Evolutionary conservation across 2,329 filamentous ascomycete species (phyloP).

Genomic region (Alternaria triticimaculans): DNA sequence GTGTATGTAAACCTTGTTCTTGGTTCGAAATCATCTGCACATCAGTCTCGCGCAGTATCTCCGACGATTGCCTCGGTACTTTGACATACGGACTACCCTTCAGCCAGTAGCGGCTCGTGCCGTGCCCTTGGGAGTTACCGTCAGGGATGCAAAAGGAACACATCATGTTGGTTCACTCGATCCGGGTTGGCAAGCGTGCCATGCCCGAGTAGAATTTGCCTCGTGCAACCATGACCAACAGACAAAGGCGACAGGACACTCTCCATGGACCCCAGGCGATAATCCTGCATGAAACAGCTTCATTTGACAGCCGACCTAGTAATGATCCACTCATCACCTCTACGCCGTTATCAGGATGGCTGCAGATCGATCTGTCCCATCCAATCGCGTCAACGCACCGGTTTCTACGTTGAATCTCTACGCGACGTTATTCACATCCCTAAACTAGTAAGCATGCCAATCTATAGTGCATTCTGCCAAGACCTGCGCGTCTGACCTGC

Average conservation of each 20-base stretch:
- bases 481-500: slow-evolving; percentile 24
- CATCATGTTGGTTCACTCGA: slow-evolving; percentile 21
- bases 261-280: slow-evolving; percentile 5
- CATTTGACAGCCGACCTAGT: slow-evolving; percentile 17
- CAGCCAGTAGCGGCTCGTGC: slow-evolving; percentile 29
- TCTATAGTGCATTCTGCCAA: slow-evolving; percentile 41
- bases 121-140: slow-evolving; percentile 18
- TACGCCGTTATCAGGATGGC: slow-evolving; percentile 16
- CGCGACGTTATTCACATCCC: slow-evolving; percentile 34
- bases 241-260: slow-evolving; percentile 1
- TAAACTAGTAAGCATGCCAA: slow-evolving; percentile 43
- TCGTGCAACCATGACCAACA: slow-evolving; percentile 9
- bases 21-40: neutral
- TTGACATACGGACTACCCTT: neutral
- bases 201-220: slow-evolving; percentile 24
- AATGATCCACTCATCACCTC: slow-evolving; percentile 18
- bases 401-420: slow-evolving; percentile 22
- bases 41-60: neutral
- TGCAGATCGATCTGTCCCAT: slow-evolving; percentile 25
- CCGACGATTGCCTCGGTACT: neutral
- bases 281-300: slow-evolving; percentile 15
- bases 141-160: slow-evolving; percentile 16
- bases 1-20: neutral
- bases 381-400: slow-evolving; percentile 21
- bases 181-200: slow-evolving; percentile 17